phyloP scores from a whole-genome alignment of 345 rosid species.

The Gynandropsis gynandra region DNA sequence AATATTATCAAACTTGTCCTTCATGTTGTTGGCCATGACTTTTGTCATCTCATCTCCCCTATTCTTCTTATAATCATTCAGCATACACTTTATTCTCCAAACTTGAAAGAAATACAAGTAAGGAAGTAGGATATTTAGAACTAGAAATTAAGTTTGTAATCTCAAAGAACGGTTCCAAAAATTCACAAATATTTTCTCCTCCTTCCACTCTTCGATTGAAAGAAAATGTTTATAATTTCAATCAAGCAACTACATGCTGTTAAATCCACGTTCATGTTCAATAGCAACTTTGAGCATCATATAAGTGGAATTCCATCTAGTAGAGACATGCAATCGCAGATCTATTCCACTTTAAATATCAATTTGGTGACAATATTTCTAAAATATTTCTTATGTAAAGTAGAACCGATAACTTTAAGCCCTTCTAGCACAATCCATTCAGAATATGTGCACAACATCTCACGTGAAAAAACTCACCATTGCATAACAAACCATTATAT shows the following conservation, averaged over 20 bases:
- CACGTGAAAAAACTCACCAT: not conserved
- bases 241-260: not conserved
- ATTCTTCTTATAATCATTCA: not conserved
- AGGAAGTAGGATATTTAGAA: not conserved
- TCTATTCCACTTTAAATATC: not conserved
- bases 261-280: not conserved
- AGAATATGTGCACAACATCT: not conserved
- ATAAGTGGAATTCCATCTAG: not conserved
- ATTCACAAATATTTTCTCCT: not conserved
- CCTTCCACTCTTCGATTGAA: not conserved
- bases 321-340: not conserved
- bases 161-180: not conserved
- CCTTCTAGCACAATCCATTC: not conserved
- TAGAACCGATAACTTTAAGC: not conserved
- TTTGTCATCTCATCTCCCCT: too few species aligned
- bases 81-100: not conserved
- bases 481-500: conserved; percentile 2
- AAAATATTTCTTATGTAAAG: not conserved
- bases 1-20: too few species aligned
- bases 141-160: not conserved
- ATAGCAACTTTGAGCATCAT: not conserved
- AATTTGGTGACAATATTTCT: not conserved
- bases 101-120: not conserved
- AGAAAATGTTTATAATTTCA: not conserved
- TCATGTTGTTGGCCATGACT: too few species aligned